Evolutionary conservation across 2,329 filamentous ascomycete genomes (phyloP), one percentile per base, ranked within the genome.

Genomic region (Aplosporella prunicola): DNA sequence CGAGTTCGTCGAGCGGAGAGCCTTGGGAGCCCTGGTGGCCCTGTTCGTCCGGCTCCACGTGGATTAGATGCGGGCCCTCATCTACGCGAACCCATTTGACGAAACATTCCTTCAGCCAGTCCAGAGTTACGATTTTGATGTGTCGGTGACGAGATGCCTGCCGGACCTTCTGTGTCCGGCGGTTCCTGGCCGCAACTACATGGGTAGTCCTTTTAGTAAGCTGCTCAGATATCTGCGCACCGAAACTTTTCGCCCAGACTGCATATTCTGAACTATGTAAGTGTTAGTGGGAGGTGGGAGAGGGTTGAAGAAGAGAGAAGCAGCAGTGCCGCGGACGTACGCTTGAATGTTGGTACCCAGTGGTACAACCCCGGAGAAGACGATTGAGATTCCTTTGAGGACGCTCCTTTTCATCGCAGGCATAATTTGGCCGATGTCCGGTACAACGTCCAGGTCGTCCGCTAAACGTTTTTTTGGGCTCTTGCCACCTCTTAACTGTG

Each of bases 341-440:
- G 56, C 62, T 51, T 82, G 75, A 22, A 89, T 77, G 49, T 89
- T 80, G 24, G 82, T 74, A 5, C 83, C 84, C 1, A 94, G 66
- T 0, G 88, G 88, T 3, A 96, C 78, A 3, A 98, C 79, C 1
- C 91, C 91, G 0, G 89, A 94, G 46, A 96, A 80, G 5, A 94
- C 88, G 40, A 98, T 74, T 5, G 79, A 76, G 9, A 83, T 76
- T 10, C 79, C 82, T 15, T 71, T 73, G 1, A 98, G 74, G 2
- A 93, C 82, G 37, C 72, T 71, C 1, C 70, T 66, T 64, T 96
- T 96, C 55, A 96, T 76, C 31, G 71, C 64, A 25, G 85, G 82
- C 62, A 98, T 80, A n/a, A 95, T 78, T 29, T 72, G 67, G 40
- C 87, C 88, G 20, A 93, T 78, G 55, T 98, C 87, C 0, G 91